Conservation (phyloP, 805 yeast genomes). For the Lipomyces mesembrius region DNA sequence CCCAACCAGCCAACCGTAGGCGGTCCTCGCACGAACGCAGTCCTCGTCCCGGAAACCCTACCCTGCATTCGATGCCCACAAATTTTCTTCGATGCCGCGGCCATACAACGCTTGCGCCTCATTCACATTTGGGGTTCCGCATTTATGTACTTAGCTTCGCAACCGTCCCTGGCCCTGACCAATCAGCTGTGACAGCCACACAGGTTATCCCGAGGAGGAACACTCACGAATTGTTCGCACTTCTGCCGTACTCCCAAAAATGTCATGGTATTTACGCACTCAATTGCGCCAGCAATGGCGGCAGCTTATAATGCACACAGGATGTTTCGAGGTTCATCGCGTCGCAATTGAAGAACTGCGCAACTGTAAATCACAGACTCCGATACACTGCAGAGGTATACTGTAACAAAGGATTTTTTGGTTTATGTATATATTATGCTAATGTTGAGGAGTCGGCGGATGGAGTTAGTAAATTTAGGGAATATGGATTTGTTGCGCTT, state of each 20-base stretch:
- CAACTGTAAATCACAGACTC: too few relatives aligned
- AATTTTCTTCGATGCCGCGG: not conserved
- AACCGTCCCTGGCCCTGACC: not conserved
- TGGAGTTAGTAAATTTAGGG: not conserved
- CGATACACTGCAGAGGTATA: too few relatives aligned
- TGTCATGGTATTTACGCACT: too few relatives aligned
- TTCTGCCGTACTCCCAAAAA: not conserved
- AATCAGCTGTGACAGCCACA: not conserved
- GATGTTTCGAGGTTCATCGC: too few relatives aligned
- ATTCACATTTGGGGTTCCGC: not conserved
- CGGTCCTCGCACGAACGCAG: not conserved
- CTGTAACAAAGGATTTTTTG: slow-evolving; percentile 7
- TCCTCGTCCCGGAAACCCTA: not conserved
- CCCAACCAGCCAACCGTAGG: slow-evolving; percentile 3
- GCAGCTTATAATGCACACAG: too few relatives aligned
- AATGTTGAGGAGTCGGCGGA: not conserved
- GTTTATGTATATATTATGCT: not conserved
- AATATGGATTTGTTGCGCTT: not conserved
- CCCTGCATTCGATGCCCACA: not conserved
- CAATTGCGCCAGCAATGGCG: too few relatives aligned
- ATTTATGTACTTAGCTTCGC: not conserved
- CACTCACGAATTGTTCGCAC: not conserved
- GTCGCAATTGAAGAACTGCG: too few relatives aligned
- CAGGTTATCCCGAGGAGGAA: not conserved
- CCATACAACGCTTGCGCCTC: not conserved